Conservation (phyloP, 805 yeast genomes). For the Candida cerambycidarum region DNA sequence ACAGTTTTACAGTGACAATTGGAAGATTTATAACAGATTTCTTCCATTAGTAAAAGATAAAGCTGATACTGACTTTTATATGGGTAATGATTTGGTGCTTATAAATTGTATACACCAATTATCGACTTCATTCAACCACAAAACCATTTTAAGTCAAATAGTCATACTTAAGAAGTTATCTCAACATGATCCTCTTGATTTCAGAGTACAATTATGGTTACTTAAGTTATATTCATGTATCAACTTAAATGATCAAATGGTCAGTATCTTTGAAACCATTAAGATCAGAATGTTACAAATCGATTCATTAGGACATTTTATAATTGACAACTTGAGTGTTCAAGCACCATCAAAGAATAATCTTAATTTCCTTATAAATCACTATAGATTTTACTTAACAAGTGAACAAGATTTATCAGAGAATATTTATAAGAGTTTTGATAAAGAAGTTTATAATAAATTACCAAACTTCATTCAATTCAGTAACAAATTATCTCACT, state of each 20-base stretch:
- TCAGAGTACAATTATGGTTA: conserved; percentile 69
- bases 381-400: conserved; percentile 53
- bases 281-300: conserved; percentile 73
- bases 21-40: conserved; percentile 21
- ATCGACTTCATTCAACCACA: conserved; percentile 12
- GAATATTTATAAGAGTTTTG: conserved; percentile 53
- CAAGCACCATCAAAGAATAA: conserved; percentile 41
- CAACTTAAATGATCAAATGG: conserved; percentile 54
- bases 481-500: conserved; percentile 48
- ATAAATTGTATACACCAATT: conserved; percentile 41
- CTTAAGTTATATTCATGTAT: conserved; percentile 58
- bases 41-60: conserved; percentile 19
- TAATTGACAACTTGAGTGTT: conserved; percentile 32
- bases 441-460: conserved; percentile 62
- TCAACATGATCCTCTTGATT: conserved; percentile 65
- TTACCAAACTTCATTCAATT: conserved; percentile 66
- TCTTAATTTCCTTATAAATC: conserved; percentile 31
- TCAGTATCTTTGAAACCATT: conserved; percentile 50
- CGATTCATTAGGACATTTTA: conserved; percentile 59
- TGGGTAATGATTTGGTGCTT: conserved; percentile 66
- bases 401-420: conserved; percentile 51
- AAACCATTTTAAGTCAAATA: conserved; percentile 38
- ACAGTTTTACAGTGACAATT: conserved; percentile 16
- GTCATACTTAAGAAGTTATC: conserved; percentile 59
- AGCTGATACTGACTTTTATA: conserved; percentile 54